Evolutionary conservation across 345 rosid species (phyloP).

Genomic region (Anastatica hierochuntica): DNA sequence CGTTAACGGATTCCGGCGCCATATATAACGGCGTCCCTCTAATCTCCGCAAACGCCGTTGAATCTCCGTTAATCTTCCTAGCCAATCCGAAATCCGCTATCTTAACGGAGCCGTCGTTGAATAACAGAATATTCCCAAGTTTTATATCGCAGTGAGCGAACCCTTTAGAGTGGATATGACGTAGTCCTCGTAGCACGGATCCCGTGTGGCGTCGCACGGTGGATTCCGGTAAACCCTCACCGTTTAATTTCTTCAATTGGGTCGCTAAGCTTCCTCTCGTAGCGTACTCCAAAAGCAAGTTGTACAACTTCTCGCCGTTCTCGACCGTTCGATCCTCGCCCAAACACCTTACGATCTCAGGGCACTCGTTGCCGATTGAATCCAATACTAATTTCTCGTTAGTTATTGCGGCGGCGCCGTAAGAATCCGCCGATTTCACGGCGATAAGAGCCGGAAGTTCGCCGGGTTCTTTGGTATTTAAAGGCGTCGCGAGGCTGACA

Average conservation of each 20-base stretch:
- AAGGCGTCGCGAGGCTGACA: constrained; percentile 37
- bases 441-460: constrained; percentile 38
- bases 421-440: constrained; percentile 46
- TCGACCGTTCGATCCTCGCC: constrained; percentile 39
- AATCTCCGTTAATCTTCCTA: constrained; percentile 21
- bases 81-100: constrained; percentile 77
- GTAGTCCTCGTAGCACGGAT: constrained; percentile 47
- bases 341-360: constrained; percentile 40
- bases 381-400: constrained; percentile 45
- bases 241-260: constrained; percentile 25
- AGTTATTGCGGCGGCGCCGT: constrained; percentile 23
- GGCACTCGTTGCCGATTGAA: constrained; percentile 37
- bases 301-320: constrained; percentile 34
- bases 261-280: constrained; percentile 54
- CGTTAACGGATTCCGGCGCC: constrained; percentile 68
- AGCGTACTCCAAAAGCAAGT: constrained; percentile 63
- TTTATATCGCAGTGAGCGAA: constrained; percentile 65
- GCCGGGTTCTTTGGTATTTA: background rate
- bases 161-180: constrained; percentile 48
- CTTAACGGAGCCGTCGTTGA: constrained; percentile 32
- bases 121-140: constrained; percentile 49
- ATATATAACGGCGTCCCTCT: constrained; percentile 70
- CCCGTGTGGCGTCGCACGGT: constrained; percentile 34
- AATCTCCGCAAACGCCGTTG: constrained; percentile 24
- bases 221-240: constrained; percentile 34